A percentile compares a stretch with the other conserved stretches of the same genome.
Conservation (phyloP, 129 eudicot species). For the Silybum marianum region DNA sequence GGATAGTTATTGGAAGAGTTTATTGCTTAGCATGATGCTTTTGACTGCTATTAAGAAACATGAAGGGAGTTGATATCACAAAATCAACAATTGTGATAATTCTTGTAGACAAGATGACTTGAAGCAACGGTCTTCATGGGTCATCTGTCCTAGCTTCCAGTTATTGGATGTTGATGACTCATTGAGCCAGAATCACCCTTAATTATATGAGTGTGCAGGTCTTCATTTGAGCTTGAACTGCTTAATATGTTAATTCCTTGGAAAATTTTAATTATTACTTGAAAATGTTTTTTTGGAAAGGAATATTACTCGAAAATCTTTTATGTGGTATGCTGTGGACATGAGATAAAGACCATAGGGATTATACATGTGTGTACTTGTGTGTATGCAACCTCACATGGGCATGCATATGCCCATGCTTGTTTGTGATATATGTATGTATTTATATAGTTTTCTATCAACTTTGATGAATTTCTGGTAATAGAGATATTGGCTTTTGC, state of each 20-base stretch:
- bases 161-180: neutral
- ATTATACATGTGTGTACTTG: neutral
- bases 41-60: neutral
- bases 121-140: neutral
- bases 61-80: neutral
- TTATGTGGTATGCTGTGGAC: neutral
- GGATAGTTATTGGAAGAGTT: neutral
- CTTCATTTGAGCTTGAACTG: neutral
- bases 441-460: neutral
- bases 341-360: neutral
- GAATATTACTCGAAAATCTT: neutral
- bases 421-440: neutral
- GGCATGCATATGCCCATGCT: neutral
- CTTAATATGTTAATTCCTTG: neutral
- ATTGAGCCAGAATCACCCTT: neutral
- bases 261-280: neutral
- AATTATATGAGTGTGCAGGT: neutral
- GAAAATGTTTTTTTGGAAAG: neutral
- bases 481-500: neutral
- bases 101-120: neutral
- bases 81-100: neutral
- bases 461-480: neutral
- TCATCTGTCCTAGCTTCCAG: neutral
- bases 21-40: neutral
- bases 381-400: neutral